These are phyloP conservation scores for Aspergillus novoparasiticus DNA, from an alignment of 2,329 filamentous ascomycete species.

Conservation along the genomic window DNA sequence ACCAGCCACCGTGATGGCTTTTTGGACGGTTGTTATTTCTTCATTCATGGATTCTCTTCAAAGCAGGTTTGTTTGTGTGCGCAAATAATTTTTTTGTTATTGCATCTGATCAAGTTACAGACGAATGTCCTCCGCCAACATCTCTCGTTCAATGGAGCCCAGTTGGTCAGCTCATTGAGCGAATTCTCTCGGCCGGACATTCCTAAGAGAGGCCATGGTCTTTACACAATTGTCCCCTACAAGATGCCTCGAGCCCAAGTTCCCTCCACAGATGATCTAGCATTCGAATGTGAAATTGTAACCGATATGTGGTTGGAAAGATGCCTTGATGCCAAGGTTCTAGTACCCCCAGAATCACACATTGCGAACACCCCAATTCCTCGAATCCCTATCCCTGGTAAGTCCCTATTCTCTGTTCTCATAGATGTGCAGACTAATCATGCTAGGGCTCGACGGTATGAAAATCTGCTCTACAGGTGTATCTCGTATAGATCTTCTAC, in stretches of 20 bases:
- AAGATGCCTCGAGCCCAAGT: conserved; percentile 35
- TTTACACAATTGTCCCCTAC: conserved; percentile 46
- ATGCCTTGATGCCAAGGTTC: conserved; percentile 75
- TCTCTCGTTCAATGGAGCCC: conserved; percentile 45
- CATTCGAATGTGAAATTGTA: conserved; percentile 55
- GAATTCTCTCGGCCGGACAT: conserved; percentile 39
- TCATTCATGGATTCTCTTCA: conserved; percentile 61
- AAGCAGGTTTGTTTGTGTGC: conserved; percentile 53
- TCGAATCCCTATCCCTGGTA: conserved; percentile 60
- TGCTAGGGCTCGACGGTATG: conserved; percentile 65
- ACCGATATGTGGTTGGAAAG: conserved; percentile 95
- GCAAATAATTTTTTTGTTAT: background rate
- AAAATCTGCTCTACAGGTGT: conserved; percentile 82
- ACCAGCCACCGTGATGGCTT: conserved; percentile 52
- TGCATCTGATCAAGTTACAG: conserved; percentile 27
- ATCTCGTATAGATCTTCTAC: conserved; percentile 78
- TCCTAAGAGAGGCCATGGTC: conserved; percentile 35
- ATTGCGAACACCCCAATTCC: conserved; percentile 77
- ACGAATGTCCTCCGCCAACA: conserved; percentile 42
- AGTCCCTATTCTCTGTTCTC: background rate
- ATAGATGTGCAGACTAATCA: conserved; percentile 18
- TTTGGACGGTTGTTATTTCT: conserved; percentile 57
- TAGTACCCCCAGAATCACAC: conserved; percentile 70
- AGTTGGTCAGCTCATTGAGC: conserved; percentile 36
- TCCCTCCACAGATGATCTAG: conserved; percentile 43